Percentiles rank a stretch among this genome's conserved stretches.
Evolutionary conservation across 768 basidiomycete species (phyloP).

Genomic region (Omphalotus guepiniiformis): DNA sequence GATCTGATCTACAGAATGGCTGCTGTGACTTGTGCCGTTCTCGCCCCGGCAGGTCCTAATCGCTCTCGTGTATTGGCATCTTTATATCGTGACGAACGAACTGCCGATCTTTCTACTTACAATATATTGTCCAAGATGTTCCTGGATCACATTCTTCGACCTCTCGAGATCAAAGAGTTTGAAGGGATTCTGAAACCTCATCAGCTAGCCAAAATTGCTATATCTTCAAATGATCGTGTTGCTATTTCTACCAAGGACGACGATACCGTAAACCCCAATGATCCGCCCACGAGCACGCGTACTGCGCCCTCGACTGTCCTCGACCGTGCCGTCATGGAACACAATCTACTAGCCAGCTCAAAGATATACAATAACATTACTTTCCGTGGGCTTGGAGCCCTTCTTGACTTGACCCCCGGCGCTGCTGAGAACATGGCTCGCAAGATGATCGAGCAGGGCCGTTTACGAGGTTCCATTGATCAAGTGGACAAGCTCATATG

Average conservation of each 20-base stretch:
- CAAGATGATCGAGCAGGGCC: constrained; percentile 97
- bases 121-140: constrained; percentile 98
- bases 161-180: constrained; percentile 86
- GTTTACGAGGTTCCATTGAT: constrained; percentile 89
- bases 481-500: constrained; percentile 93
- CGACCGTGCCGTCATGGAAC: constrained; percentile 97
- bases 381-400: constrained; percentile 86
- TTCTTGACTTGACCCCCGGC: constrained; percentile 85
- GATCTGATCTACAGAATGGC: constrained; percentile 50
- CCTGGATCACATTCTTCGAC: constrained; percentile 92
- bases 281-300: constrained; percentile 64
- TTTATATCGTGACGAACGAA: constrained; percentile 91
- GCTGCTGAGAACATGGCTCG: constrained; percentile 97
- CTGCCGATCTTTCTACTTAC: constrained; percentile 71
- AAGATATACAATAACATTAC: constrained; percentile 98
- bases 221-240: constrained; percentile 78
- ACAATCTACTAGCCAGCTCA: constrained; percentile 94
- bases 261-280: constrained; percentile 39
- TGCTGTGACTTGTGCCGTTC: constrained; percentile 93
- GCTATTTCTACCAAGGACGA: constrained; percentile 64
- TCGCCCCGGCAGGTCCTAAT: constrained; percentile 96
- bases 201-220: constrained; percentile 88
- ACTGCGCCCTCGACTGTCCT: constrained; percentile 94
- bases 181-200: constrained; percentile 84
- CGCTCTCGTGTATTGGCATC: constrained; percentile 91